Evolutionary conservation across 192 early-diverging fungal species (phyloP).

Genomic region (Backusella tarrabulga): DNA sequence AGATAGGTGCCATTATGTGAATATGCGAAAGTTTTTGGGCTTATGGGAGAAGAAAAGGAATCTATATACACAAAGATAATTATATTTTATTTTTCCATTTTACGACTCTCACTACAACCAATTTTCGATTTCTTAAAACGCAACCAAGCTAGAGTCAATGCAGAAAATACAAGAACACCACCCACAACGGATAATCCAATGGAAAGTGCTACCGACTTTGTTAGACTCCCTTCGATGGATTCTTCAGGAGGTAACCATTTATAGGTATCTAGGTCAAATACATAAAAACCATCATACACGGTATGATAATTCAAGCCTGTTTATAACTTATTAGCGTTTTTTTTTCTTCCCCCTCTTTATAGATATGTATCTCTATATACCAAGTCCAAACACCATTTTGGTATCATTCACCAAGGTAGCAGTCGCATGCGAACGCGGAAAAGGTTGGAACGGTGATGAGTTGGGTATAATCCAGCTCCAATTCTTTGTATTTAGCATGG

Average conservation of each 20-base stretch:
- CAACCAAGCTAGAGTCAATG: not conserved
- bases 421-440: conserved; percentile 11
- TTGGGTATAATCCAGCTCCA: conserved; percentile 11
- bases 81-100: not conserved
- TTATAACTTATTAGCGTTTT: not conserved
- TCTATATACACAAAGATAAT: not conserved
- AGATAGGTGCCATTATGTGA: not conserved
- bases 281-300: conserved; percentile 20
- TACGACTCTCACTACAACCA: not conserved
- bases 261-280: conserved; percentile 8
- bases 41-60: not conserved
- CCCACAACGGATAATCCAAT: not conserved
- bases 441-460: conserved; percentile 12
- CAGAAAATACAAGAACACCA: conserved; percentile 6
- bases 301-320: conserved; percentile 22
- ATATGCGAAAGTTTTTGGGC: too few relatives aligned
- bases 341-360: not conserved
- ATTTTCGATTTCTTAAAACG: not conserved
- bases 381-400: conserved; percentile 13
- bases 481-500: not conserved
- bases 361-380: not conserved
- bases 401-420: conserved; percentile 12
- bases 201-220: not conserved
- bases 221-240: not conserved
- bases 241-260: conserved; percentile 12